Evolutionary conservation across 2,329 filamentous ascomycete genomes (phyloP), one percentile per base, ranked within the genome.

Genomic region (Elsinoe necatrix): DNA sequence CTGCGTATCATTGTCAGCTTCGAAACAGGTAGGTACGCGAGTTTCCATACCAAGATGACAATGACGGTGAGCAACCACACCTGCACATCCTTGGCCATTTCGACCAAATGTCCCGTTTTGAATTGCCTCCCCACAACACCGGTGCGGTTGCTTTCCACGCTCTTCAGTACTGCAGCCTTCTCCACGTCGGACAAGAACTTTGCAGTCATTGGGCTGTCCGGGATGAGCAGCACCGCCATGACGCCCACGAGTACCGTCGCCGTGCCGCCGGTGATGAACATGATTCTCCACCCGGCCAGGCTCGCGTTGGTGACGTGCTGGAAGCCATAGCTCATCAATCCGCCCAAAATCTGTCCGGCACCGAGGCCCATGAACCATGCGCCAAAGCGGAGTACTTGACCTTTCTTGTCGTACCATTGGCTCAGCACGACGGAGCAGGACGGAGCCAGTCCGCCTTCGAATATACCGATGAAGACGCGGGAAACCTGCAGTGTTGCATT

Each of bases 171-270:
- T 47, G 83, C 72, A 29, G 72, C 74, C 72, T 60, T 60, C 25
- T 60, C 57, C 58, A 80, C 75, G 61, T 86, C 82, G 12, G 71
- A 75, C 63, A 83, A 84, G 68, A 82, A 86, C 66, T 83, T 82
- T 27, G 83, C 83, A 3, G 80, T 76, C 83, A 86, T 85, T 0
- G 83, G 83, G 14, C 77, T 82, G 65, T 87, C 83, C 1, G 82
- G 82, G 77, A 85, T 80, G 50, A 48, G n/a, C 9, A 50, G 20
- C 31, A 35, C 9, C 1, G 39, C 29, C 12, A 37, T 12, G 16
- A 58, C 23, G 14, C 50, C 56, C 3, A 57, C 25, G 1, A 58
- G 11, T 8, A 58, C 41, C 12, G 56, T 58, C 20, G 58, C 20
- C 14, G 23, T 14, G 7, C 58, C 56, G 23, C 23, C 11, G n/a